phyloP scores from a whole-genome alignment of 768 basidiomycete genomes.

The Russula sp. region DNA sequence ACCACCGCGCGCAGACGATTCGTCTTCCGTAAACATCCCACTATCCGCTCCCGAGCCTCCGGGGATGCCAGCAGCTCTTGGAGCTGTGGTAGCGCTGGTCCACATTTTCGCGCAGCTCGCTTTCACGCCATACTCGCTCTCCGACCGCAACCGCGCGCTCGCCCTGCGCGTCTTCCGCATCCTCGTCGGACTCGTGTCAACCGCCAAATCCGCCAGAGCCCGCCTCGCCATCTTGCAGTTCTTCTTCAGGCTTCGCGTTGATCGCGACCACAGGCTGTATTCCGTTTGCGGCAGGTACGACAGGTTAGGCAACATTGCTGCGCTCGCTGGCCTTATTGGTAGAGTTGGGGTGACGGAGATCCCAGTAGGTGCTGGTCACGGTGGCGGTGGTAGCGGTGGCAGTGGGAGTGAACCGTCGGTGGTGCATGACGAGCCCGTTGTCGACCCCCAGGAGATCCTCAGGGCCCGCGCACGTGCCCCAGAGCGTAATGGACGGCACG shows the following conservation, averaged over 20 bases:
- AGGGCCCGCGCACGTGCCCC: conserved; percentile 28
- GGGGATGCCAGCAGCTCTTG: conserved; percentile 46
- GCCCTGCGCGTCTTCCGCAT: conserved; percentile 53
- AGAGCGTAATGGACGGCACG: conserved; percentile 29
- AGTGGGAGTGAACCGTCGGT: neutral
- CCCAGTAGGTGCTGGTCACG: conserved; percentile 7
- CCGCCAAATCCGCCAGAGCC: conserved; percentile 53
- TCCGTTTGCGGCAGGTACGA: conserved; percentile 56
- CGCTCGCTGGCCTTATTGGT: conserved; percentile 63
- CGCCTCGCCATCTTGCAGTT: conserved; percentile 79
- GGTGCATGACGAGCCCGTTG: conserved; percentile 22
- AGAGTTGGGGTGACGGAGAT: conserved; percentile 47
- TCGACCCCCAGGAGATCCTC: conserved; percentile 22
- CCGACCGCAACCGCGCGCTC: conserved; percentile 47
- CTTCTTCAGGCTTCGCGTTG: conserved; percentile 82
- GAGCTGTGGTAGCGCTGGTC: conserved; percentile 62
- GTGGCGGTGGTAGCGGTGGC: neutral
- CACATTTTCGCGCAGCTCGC: conserved; percentile 65
- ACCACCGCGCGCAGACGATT: conserved; percentile 41
- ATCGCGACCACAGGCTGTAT: conserved; percentile 84
- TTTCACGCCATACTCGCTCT: conserved; percentile 61
- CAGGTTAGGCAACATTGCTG: conserved; percentile 52
- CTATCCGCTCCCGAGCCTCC: conserved; percentile 22
- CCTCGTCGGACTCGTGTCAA: conserved; percentile 48
- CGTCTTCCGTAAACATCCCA: conserved; percentile 36